These are phyloP conservation scores for Hypsizygus ulmarius DNA, from an alignment of 1,284 basidiomycete genomes.

Conservation along the genomic window DNA sequence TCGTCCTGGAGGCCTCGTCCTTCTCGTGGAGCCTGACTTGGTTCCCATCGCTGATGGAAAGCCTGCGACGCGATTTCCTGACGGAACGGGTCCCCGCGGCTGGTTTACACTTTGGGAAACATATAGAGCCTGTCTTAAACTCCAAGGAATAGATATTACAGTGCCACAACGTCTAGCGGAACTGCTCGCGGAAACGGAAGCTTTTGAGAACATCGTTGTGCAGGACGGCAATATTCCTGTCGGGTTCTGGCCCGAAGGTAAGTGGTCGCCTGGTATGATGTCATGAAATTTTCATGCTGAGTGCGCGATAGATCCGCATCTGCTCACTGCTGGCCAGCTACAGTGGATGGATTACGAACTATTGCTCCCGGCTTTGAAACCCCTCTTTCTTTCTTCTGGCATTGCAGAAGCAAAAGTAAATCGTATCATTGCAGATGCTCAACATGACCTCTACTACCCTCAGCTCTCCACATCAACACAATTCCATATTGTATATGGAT, in stretches of 20 bases:
- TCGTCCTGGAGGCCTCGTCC: constrained; percentile 65
- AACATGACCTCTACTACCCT: constrained; percentile 62
- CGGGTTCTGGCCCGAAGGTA: constrained; percentile 59
- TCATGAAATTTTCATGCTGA: constrained; percentile 24
- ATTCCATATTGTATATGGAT: constrained; percentile 58
- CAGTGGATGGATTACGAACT: constrained; percentile 70
- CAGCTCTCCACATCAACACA: constrained; percentile 47
- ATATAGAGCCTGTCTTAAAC: constrained; percentile 49
- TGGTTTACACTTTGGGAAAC: constrained; percentile 64
- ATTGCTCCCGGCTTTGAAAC: constrained; percentile 58
- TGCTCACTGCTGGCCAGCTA: constrained; percentile 59
- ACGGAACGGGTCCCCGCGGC: constrained; percentile 40
- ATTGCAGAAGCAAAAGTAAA: constrained; percentile 51
- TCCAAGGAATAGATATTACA: constrained; percentile 52
- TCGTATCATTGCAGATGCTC: constrained; percentile 55
- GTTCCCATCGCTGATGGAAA: constrained; percentile 47
- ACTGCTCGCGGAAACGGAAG: constrained; percentile 41
- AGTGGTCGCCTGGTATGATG: constrained; percentile 12
- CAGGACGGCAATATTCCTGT: constrained; percentile 55
- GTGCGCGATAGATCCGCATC: constrained; percentile 30
- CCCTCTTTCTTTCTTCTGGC: constrained; percentile 52
- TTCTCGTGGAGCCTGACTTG: constrained; percentile 59
- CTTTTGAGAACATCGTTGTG: constrained; percentile 49
- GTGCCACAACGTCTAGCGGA: constrained; percentile 51
- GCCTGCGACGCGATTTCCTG: constrained; percentile 31